A percentile compares a stretch with the other conserved stretches of the same genome.
Conservation (phyloP, 345 rosid genomes). For the Brassica nigra region DNA sequence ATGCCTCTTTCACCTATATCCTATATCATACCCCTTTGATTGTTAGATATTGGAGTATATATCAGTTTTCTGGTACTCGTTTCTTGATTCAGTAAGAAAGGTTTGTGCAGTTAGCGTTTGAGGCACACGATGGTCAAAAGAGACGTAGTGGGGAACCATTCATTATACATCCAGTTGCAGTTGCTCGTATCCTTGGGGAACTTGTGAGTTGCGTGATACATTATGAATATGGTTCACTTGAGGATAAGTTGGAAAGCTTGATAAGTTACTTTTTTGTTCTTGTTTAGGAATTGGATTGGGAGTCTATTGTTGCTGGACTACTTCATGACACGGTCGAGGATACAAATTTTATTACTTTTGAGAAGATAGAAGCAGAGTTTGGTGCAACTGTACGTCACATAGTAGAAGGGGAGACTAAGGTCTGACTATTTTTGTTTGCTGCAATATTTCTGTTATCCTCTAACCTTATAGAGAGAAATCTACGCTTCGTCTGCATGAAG, state of each 20-base stretch:
- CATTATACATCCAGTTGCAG: constrained; percentile 97
- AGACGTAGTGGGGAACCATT: constrained; percentile 99
- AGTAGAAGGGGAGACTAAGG: constrained; percentile 99
- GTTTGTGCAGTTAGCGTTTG: constrained; percentile 80
- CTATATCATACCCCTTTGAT: constrained; percentile 2
- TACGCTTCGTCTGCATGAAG: not conserved
- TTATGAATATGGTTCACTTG: constrained; percentile 19
- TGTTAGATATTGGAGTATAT: constrained; percentile 4
- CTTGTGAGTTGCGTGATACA: constrained; percentile 63
- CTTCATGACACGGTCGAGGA: constrained; percentile 98
- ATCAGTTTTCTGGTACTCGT: constrained; percentile 20
- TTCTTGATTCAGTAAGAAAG: constrained; percentile 40
- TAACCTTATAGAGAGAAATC: constrained; percentile 3
- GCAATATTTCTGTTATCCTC: constrained; percentile 6
- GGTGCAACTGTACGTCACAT: constrained; percentile 88
- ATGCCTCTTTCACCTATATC: constrained; percentile 18
- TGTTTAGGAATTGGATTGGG: constrained; percentile 94
- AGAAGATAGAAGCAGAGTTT: constrained; percentile 88
- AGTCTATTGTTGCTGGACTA: constrained; percentile 94
- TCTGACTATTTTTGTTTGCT: constrained; percentile 39
- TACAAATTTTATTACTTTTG: constrained; percentile 88
- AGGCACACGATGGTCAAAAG: constrained; percentile 96
- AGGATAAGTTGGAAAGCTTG: constrained; percentile 24
- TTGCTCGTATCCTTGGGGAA: constrained; percentile 95
- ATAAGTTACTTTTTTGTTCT: constrained; percentile 32